Base-by-base conservation (phyloP, 2,329 filamentous ascomycete species). In the Nakataea oryzae region DNA sequence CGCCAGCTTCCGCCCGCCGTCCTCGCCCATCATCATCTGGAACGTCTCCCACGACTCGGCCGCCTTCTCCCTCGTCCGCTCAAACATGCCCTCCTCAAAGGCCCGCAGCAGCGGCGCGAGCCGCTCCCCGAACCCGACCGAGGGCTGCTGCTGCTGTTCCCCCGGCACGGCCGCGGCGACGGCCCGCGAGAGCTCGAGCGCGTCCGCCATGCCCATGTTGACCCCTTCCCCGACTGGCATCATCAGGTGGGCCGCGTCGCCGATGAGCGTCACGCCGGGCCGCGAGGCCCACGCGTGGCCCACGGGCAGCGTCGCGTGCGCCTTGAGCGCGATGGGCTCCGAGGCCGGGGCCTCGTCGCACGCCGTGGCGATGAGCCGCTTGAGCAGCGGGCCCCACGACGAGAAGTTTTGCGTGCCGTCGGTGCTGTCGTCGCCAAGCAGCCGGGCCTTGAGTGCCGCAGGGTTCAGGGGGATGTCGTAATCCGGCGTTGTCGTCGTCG, bases 241-340 rank as follows among this genome's bases (percentile, higher is more conserved):
- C 75, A 82, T 80, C 14, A 83, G 65, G 68, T 85, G 81, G 9
- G 81, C 81, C 0, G 81, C 79, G 65, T 85, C 81, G 3, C 82
- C 82, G 24, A 85, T 69, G 14, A 85, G 69, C 0, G 82, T 81
- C 3, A 78, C 71, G 3, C 80, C 78, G 0, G 71, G 50, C 4
- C 70, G 67, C 13, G 72, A 64, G 6, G 73, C 64, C 80, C 81
- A 85, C 0, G 59, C 59, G 14, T 73, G 64, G 0, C 75, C 76
- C 1, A 77, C 64, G 0, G 81, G 79, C 3, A 85, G 71, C 63
- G 74, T 74, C 65, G 72, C 71, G 1, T 75, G 62, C 0, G 70
- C 66, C 57, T 67, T 68, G 28, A 70, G 26, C 12, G 68, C 66
- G 2, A 71, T 59, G 1, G 61, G 59, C 0, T 63, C 63, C 12